A percentile compares a stretch with the other conserved stretches of the same genome.
These are phyloP conservation scores for Globomyces pollinis-pini DNA, from an alignment of 192 early-diverging fungal genomes.

Conservation along the genomic window DNA sequence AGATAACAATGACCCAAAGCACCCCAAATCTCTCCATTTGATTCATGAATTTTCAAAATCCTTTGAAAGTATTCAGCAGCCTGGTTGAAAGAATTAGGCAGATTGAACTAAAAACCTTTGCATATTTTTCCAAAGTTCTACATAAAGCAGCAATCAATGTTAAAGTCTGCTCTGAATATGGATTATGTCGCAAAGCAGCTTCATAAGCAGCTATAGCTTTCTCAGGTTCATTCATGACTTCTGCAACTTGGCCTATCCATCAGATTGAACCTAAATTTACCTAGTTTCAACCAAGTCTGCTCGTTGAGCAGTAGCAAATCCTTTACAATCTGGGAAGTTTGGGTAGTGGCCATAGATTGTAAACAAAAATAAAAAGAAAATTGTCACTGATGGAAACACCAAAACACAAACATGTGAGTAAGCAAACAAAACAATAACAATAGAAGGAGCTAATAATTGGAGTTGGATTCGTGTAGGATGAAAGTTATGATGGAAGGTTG, in stretches of 20 bases:
- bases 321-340: slow-evolving; percentile 2
- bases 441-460: too few relatives aligned
- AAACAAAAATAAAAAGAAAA: too few relatives aligned
- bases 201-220: slow-evolving; percentile 82
- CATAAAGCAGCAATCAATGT: slow-evolving; percentile 77
- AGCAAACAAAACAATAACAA: too few relatives aligned
- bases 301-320: slow-evolving; percentile 46
- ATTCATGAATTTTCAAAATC: slow-evolving; percentile 68
- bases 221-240: slow-evolving; percentile 71
- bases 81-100: too few relatives aligned
- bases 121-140: slow-evolving; percentile 73
- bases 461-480: too few relatives aligned
- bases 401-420: too few relatives aligned
- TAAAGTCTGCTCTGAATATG: slow-evolving; percentile 76
- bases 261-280: slow-evolving; percentile 35
- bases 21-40: slow-evolving; percentile 92
- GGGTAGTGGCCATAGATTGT: too few relatives aligned
- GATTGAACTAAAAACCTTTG: slow-evolving; percentile 36
- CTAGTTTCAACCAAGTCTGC: slow-evolving; percentile 56
- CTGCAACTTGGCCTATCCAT: slow-evolving; percentile 50
- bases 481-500: too few relatives aligned
- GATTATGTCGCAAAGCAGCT: slow-evolving; percentile 83
- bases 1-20: slow-evolving; percentile 92
- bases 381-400: too few relatives aligned
- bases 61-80: slow-evolving; percentile 91